Conservation (phyloP, 768 basidiomycete species). For the Coprinopsis marcescibilis region DNA sequence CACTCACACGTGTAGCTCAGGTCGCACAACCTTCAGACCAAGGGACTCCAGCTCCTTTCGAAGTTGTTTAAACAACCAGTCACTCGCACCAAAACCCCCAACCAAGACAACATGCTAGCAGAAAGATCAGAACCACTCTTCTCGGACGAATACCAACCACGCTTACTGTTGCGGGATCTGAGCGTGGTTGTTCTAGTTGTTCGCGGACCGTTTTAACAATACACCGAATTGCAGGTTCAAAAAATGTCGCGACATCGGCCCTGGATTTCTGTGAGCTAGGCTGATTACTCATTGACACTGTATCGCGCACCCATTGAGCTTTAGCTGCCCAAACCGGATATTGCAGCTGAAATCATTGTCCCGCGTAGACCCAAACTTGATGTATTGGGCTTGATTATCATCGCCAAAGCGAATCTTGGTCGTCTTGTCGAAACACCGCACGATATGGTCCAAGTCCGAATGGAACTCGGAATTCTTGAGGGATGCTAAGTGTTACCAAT, state of each 20-base stretch:
- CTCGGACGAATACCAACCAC: no score
- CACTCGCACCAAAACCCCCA: conserved; percentile 19
- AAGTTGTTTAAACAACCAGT: conserved; percentile 17
- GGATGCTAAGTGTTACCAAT: conserved; percentile 7
- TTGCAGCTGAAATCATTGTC: conserved; percentile 35
- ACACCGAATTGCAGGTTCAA: conserved; percentile 19
- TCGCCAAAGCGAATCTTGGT: conserved; percentile 41
- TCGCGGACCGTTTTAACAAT: conserved; percentile 14
- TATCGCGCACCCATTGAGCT: conserved; percentile 27
- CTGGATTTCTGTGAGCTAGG: neutral
- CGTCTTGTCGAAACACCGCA: conserved; percentile 37
- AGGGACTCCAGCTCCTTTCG: conserved; percentile 1
- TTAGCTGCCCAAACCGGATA: conserved; percentile 44
- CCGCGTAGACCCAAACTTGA: conserved; percentile 39
- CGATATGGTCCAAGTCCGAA: conserved; percentile 15
- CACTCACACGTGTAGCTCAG: conserved; percentile 13
- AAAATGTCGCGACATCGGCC: conserved; percentile 15
- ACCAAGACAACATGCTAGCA: conserved; percentile 18
- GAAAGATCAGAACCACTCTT: conserved; percentile 10
- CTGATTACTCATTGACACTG: neutral
- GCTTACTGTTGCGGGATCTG: no score
- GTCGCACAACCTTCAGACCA: conserved; percentile 8
- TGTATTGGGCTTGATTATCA: conserved; percentile 33
- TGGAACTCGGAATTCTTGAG: conserved; percentile 10
- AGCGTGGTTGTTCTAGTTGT: no score